Conservation (phyloP, 2,329 filamentous ascomycete species). For the Colletotrichum zoysiae region DNA sequence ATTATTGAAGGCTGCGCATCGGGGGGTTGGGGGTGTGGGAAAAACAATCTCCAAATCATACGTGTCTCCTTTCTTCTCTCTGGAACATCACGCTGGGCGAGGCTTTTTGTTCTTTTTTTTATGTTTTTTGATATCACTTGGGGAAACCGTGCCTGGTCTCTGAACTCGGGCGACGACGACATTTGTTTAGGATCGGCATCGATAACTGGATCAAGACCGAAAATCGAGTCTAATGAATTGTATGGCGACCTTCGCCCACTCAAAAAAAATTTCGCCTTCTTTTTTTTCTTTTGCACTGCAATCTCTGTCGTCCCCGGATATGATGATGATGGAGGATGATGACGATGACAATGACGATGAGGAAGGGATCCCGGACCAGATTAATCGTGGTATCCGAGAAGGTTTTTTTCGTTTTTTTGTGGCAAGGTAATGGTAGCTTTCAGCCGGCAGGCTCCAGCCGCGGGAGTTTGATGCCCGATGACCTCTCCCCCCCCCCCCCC, state of each 20-base stretch:
- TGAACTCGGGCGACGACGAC: constrained; percentile 3
- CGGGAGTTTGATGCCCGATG: background rate
- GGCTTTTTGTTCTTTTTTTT: background rate
- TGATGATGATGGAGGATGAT: background rate
- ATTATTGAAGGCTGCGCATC: background rate
- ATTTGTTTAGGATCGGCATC: background rate
- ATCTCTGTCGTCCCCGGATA: background rate
- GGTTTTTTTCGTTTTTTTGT: background rate
- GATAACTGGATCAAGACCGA: constrained; percentile 5
- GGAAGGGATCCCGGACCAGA: background rate
- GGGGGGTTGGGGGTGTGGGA: background rate
- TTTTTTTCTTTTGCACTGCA: background rate
- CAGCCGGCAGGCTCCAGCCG: background rate
- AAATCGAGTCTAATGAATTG: constrained; percentile 16
- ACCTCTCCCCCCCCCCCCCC: background rate
- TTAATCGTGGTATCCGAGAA: background rate
- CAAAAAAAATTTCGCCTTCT: too few relatives aligned
- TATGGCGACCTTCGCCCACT: background rate
- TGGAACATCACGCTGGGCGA: background rate
- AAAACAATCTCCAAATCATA: background rate
- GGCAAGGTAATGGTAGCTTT: background rate
- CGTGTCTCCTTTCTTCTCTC: background rate
- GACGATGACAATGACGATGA: too few relatives aligned
- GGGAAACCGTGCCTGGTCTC: background rate
- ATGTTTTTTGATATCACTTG: constrained; percentile 1